Percentiles rank a stretch among this genome's conserved stretches.
phyloP scores from a whole-genome alignment of 2,329 filamentous ascomycete species.

The Nemania sp. region DNA sequence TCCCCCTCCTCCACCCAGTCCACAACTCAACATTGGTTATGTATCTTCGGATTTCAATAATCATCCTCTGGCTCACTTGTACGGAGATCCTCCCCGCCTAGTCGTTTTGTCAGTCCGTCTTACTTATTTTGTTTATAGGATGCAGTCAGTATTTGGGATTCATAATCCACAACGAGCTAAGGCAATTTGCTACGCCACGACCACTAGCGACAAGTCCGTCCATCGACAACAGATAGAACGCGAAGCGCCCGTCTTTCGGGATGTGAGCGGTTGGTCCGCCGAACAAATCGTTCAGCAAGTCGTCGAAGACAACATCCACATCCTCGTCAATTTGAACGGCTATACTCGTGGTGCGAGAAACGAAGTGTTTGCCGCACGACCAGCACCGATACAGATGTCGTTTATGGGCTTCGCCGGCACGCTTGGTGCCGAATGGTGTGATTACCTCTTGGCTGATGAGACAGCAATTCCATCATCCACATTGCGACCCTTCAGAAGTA shows the following conservation, averaged over 20 bases:
- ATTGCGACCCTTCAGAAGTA: conserved; percentile 77
- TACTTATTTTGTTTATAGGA: conserved; percentile 50
- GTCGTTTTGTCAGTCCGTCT: not conserved
- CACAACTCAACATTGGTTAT: conserved; percentile 90
- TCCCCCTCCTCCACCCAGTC: conserved; percentile 81
- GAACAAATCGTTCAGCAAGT: conserved; percentile 87
- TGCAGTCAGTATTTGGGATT: conserved; percentile 98
- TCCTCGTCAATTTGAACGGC: conserved; percentile 95
- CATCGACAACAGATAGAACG: conserved; percentile 92
- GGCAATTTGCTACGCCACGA: conserved; percentile 95
- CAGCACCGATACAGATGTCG: conserved; percentile 97
- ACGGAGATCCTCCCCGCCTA: conserved; percentile 38
- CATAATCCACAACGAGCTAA: conserved; percentile 75
- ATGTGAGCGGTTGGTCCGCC: conserved; percentile 84
- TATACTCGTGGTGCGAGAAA: conserved; percentile 97
- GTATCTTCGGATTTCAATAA: conserved; percentile 99
- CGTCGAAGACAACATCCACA: conserved; percentile 84
- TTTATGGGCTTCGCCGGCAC: conserved; percentile 99
- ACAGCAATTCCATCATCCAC: conserved; percentile 84
- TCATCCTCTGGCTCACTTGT: conserved; percentile 90
- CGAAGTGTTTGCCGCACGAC: conserved; percentile 92
- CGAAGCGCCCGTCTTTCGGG: conserved; percentile 88
- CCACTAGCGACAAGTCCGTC: conserved; percentile 82
- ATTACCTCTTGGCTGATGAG: conserved; percentile 90
- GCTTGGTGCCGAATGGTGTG: conserved; percentile 96